Base-by-base conservation (phyloP, 2,329 filamentous ascomycete species). In the Exserohilum rostratum region DNA sequence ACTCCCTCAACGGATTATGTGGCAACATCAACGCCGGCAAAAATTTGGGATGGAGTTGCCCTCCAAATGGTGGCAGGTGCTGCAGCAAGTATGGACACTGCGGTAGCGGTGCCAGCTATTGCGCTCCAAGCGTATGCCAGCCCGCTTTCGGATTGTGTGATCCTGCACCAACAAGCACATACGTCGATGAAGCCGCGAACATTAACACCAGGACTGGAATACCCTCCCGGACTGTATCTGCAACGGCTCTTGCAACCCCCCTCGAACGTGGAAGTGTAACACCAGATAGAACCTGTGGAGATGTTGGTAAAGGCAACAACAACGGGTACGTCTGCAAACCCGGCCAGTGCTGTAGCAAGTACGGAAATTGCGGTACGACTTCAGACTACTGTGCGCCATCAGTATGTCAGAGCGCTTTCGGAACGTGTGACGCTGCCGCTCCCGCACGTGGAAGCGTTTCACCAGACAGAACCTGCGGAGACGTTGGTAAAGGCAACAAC, bases 81-180 rank as follows among this genome's bases (percentile, higher is more conserved):
- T 55, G 53, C 42, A 53, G 49, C 45, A 57, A 50, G 40, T 53
- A 53, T 13, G 50, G 54, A 6, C 49, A 49, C 25, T 57, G 50
- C 31, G 54, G 54, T 4, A 48, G 47, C 9, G 46, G 33, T 15
- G 18, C 17, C 18, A 35, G 42, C 15, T 55, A 54, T 39, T 54
- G 45, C 33, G 51, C 51, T 40, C 37, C 51, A 6, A 43, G 12
- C 11, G 38, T 49, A n/a, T 54, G 51, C 13, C 45, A 54, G 34
- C 46, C 37, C n/a, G 46, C 46, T 39, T 48, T 48, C 17, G 46
- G 35, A 4, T 22, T 48, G 13, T 48, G 46, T 18, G 35, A 39
- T 20, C 25, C 46, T 25, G 22, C 46, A 25, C 44, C 44, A 46
- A 25, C 44, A 46, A 34, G 30, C 44, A 27, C 44, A 33, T 29